Evolutionary conservation across 208 protist species (phyloP), one percentile per base, ranked within the genome.

Genomic region (Leishmania major): DNA sequence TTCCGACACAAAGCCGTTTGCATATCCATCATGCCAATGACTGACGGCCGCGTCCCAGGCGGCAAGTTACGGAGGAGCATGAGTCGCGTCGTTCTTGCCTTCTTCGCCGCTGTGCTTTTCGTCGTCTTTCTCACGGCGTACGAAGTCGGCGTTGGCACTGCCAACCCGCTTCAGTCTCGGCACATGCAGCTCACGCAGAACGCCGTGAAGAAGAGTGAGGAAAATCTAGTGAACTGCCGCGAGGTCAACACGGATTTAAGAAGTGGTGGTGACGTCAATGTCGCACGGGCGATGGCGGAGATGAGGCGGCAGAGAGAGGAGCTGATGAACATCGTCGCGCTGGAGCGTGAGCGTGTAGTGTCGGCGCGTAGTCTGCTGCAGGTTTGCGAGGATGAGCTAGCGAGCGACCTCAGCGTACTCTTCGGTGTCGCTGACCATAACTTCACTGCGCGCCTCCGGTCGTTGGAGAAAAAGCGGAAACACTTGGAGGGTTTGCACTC

Each of bases 91-190:
- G 70, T 73, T 1, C 8, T 84, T 4, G 67, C 35, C 70, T 25
- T 84, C 31, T 79, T 82, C 69, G 5, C 75, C 47, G 22, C 15
- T 10, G 53, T 84, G 22, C 45, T 88, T 15, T 25, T 71, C 1
- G 57, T 79, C 15, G 47, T 84, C 55, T 78, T 88, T 35, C 25
- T 84, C 13, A 82, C 62, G 25, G 78, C 78, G 17, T 86, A 82
- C 74, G 53, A 31, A 10, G 78, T 86, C 3, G 82, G 82, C 64
- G 60, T 22, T 40, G 57, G 73, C 51, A 75, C 73, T 2, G 64
- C 78, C 51, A 86, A 86, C 64, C 82, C 73, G 15, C 82, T 66
- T 17, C 71, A 66, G 60, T 19, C 62, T 0, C 59, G 37, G 0
- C 62, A 79, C 13, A 8, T 82, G n/a, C 40, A 69, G 6, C 28